These are phyloP conservation scores for Saccharomycopsis selenospora DNA, from an alignment of 805 yeast genomes.

Conservation along the genomic window DNA sequence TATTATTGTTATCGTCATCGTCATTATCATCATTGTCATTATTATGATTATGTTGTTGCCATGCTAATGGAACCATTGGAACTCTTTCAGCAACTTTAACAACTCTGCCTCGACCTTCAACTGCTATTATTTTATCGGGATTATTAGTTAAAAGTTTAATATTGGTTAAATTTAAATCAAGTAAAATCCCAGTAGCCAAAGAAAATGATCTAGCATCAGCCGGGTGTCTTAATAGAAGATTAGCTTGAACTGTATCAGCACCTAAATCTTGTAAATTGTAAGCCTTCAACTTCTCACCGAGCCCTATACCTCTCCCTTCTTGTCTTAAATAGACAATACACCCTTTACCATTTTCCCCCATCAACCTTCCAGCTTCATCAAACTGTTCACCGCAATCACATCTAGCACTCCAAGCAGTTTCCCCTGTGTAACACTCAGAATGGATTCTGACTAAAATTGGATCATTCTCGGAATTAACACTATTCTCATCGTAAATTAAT, in stretches of 20 bases:
- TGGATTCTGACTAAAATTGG: constrained; percentile 81
- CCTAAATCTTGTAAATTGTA: constrained; percentile 96
- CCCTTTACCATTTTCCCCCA: constrained; percentile 85
- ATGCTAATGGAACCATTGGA: constrained; percentile 95
- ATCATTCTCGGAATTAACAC: constrained; percentile 30
- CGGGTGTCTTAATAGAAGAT: constrained; percentile 86
- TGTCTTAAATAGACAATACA: constrained; percentile 93
- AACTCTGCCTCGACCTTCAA: constrained; percentile 74
- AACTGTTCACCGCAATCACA: constrained; percentile 99
- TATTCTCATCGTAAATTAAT: constrained; percentile 25
- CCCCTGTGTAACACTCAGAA: constrained; percentile 98
- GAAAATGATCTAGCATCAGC: constrained; percentile 96
- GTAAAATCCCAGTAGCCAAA: constrained; percentile 84
- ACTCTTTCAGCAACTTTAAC: constrained; percentile 80
- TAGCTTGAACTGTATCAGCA: constrained; percentile 97
- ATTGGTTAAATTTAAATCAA: constrained; percentile 69
- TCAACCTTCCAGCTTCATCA: constrained; percentile 92
- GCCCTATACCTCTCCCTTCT: constrained; percentile 97
- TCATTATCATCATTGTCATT: constrained; percentile 21
- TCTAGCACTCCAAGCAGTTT: constrained; percentile 98
- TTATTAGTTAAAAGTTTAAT: constrained; percentile 84
- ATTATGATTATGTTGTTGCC: constrained; percentile 47
- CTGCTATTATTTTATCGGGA: constrained; percentile 93
- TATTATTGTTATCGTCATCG: neutral
- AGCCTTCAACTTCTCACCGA: constrained; percentile 96